Evolutionary conservation across 2,329 filamentous ascomycete genomes (phyloP).

Genomic region (Calonectria henricotiae): DNA sequence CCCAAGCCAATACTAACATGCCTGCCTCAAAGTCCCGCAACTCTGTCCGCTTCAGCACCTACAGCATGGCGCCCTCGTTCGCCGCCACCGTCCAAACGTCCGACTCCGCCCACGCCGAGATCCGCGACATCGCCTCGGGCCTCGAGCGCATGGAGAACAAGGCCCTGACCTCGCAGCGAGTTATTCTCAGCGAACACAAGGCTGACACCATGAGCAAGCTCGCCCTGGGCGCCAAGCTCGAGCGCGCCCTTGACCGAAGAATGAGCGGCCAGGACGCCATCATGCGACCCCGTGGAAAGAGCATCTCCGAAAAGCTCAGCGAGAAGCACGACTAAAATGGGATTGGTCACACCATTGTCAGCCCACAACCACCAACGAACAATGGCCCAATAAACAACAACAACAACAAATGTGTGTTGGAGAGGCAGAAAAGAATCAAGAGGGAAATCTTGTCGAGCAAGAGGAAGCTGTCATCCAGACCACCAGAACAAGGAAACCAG

Average conservation of each 20-base stretch:
- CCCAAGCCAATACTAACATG: slow-evolving; percentile 45
- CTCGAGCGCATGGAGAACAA: slow-evolving; percentile 93
- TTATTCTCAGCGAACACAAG: slow-evolving; percentile 83
- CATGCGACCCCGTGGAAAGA: slow-evolving; percentile 74
- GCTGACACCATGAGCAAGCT: slow-evolving; percentile 87
- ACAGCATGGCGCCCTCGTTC: slow-evolving; percentile 75
- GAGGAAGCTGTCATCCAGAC: neutral
- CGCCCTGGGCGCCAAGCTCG: slow-evolving; percentile 90
- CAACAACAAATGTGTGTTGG: neutral
- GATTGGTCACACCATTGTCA: neutral
- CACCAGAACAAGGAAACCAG: neutral
- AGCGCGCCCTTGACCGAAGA: slow-evolving; percentile 87
- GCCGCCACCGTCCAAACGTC: slow-evolving; percentile 70
- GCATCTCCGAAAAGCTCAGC: slow-evolving; percentile 55
- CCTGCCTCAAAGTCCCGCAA: slow-evolving; percentile 64
- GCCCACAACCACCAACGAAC: neutral
- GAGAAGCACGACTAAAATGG: slow-evolving; percentile 56
- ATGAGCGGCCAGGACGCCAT: slow-evolving; percentile 93
- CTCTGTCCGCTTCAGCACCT: slow-evolving; percentile 74
- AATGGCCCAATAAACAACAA: neutral
- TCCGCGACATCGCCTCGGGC: slow-evolving; percentile 81
- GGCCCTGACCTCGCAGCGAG: slow-evolving; percentile 84
- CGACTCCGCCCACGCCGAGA: slow-evolving; percentile 72
- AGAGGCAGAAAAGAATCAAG: neutral
- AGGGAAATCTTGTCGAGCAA: slow-evolving; percentile 3